Conservation (phyloP, 148 eudicot genomes). For the Suaeda aralocaspica region DNA sequence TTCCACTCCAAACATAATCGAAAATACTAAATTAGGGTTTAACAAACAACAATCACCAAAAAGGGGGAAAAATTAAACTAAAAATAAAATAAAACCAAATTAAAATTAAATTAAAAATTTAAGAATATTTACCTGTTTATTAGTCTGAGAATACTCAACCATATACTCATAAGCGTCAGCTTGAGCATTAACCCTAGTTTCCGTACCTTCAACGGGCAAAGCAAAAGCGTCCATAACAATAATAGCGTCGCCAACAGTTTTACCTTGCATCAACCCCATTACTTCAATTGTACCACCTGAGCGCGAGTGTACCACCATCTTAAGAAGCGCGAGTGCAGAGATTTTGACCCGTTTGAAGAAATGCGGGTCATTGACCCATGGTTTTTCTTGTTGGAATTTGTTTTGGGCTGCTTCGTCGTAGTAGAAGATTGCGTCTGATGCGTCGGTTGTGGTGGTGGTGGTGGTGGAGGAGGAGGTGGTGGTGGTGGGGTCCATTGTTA, state of each 20-base stretch:
- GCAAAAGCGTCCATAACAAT: constrained; percentile 98
- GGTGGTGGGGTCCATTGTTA: constrained; percentile 35
- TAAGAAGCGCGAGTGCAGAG: constrained; percentile 84
- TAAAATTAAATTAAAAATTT: no score
- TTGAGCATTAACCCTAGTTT: constrained; percentile 98
- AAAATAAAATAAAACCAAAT: no score
- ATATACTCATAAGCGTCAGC: constrained; percentile 96
- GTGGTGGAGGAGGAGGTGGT: constrained; percentile 21
- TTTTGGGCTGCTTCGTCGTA: constrained; percentile 73
- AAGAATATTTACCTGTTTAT: constrained; percentile 85
- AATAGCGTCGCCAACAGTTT: constrained; percentile 83
- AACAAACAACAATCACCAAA: no score
- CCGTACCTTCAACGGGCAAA: constrained; percentile 91
- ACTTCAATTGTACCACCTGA: constrained; percentile 90
- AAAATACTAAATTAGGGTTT: no score
- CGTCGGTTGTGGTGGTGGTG: constrained; percentile 6
- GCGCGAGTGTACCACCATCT: constrained; percentile 96
- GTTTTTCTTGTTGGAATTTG: constrained; percentile 73
- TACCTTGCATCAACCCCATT: constrained; percentile 97
- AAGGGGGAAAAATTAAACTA: no score
- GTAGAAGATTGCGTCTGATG: constrained; percentile 71
- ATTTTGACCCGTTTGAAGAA: constrained; percentile 83
- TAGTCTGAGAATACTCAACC: constrained; percentile 91
- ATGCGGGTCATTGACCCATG: constrained; percentile 82
- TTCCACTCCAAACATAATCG: no score